These are phyloP conservation scores for Poteriospumella lacustris DNA, from an alignment of 108 stramenopile genomes.

Conservation along the genomic window DNA sequence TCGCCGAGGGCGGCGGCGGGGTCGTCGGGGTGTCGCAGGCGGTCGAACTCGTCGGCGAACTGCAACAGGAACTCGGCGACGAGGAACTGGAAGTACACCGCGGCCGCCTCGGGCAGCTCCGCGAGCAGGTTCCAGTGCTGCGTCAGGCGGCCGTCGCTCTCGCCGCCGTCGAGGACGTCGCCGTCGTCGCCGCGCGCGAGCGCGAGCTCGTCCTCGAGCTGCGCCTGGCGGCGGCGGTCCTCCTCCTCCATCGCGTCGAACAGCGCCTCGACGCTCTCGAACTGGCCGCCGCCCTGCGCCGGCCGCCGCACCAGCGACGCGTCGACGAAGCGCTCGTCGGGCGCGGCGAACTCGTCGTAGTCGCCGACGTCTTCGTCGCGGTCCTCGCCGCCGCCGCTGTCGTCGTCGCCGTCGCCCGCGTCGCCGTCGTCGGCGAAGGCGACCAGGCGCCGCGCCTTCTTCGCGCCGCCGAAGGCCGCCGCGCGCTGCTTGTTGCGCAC, in stretches of 20 bases:
- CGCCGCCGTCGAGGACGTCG: no score
- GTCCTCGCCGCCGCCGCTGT: no score
- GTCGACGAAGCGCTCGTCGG: background rate
- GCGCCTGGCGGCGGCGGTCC: slow-evolving; percentile 32
- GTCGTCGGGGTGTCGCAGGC: background rate
- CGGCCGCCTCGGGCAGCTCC: background rate
- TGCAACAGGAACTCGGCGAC: background rate
- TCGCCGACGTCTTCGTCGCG: no score
- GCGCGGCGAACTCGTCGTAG: no score
- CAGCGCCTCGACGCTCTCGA: background rate
- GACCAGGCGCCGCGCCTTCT: no score
- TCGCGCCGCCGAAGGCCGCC: no score
- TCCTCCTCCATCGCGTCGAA: slow-evolving; percentile 33
- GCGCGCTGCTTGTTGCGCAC: no score
- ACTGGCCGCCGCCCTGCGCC: background rate
- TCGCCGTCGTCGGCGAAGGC: no score
- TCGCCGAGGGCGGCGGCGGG: background rate
- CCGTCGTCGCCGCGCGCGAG: slow-evolving; percentile 57
- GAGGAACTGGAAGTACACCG: background rate
- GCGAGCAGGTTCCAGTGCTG: background rate
- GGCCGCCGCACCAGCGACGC: slow-evolving; percentile 16
- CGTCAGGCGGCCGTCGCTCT: no score
- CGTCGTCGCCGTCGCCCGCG: no score
- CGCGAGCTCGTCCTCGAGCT: slow-evolving; percentile 46
- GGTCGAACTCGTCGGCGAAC: background rate